A percentile compares a stretch with the other conserved stretches of the same genome.
phyloP scores from a whole-genome alignment of 164 flowering plant species.

The Houttuynia cordata region DNA sequence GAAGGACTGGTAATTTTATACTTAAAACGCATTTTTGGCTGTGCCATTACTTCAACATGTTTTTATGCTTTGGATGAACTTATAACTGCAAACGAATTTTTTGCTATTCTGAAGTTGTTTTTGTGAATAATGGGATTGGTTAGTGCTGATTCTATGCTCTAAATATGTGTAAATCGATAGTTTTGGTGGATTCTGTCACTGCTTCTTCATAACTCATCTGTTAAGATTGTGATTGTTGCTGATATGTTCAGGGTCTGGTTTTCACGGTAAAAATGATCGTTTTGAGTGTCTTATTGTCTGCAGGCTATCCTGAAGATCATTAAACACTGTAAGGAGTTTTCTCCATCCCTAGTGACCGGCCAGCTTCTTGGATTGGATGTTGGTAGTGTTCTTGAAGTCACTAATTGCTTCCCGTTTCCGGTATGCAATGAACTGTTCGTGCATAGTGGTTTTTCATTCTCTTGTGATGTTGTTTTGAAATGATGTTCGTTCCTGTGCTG shows the following conservation, averaged over 20 bases:
- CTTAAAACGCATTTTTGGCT: not conserved
- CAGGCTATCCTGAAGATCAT: constrained; percentile 87
- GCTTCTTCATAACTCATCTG: too few species aligned
- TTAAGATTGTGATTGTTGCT: too few species aligned
- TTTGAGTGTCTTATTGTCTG: too few species aligned
- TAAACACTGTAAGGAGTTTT: constrained; percentile 91
- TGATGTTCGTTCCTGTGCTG: not conserved
- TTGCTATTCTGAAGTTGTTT: not conserved
- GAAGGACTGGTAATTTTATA: constrained; percentile 33
- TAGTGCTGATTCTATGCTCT: too few species aligned
- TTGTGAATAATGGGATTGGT: not conserved
- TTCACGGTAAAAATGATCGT: too few species aligned
- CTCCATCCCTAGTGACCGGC: constrained; percentile 84
- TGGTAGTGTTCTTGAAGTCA: constrained; percentile 97
- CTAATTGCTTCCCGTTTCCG: constrained; percentile 95
- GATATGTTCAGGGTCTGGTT: too few species aligned
- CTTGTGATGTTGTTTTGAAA: not conserved
- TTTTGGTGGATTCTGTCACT: too few species aligned
- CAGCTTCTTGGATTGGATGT: constrained; percentile 96
- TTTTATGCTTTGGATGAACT: too few species aligned
- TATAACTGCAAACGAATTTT: too few species aligned
- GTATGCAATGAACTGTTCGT: constrained; percentile 21
- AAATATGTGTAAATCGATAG: too few species aligned
- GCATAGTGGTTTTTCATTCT: not conserved
- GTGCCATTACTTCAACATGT: too few species aligned